These are phyloP conservation scores for Neocucurbitaria cava DNA, from an alignment of 2,329 filamentous ascomycete species.

Conservation along the genomic window DNA sequence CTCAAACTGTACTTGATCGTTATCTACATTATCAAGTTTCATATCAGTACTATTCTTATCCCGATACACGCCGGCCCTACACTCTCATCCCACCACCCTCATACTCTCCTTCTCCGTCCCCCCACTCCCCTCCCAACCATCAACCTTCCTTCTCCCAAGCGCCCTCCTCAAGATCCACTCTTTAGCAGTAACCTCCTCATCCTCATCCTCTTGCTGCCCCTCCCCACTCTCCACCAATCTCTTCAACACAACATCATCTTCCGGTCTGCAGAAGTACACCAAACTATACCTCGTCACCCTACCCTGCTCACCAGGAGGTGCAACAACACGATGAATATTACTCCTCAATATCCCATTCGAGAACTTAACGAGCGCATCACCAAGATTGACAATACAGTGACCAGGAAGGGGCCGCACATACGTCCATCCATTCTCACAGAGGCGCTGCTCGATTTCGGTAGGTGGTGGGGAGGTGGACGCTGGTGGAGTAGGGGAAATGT, in stretches of 20 bases:
- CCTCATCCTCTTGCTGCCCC: conserved; percentile 24
- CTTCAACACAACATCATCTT: conserved; percentile 36
- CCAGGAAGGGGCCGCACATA: conserved; percentile 61
- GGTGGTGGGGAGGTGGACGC: background rate
- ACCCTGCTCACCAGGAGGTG: conserved; percentile 56
- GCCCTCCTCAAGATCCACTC: conserved; percentile 54
- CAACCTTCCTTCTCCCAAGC: conserved; percentile 44
- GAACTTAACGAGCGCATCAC: conserved; percentile 57
- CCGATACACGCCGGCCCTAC: no score
- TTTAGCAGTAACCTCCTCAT: conserved; percentile 48
- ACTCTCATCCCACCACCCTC: conserved; percentile 21
- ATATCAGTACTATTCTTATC: no score
- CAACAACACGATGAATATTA: conserved; percentile 58
- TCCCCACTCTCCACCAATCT: conserved; percentile 37
- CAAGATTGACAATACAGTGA: conserved; percentile 57
- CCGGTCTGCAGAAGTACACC: conserved; percentile 63
- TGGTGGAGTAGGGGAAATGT: conserved; percentile 16
- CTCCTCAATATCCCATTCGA: conserved; percentile 50
- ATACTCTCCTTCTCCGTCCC: conserved; percentile 42
- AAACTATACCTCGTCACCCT: conserved; percentile 55
- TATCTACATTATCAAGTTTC: no score
- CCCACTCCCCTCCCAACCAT: conserved; percentile 39
- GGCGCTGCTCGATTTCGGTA: conserved; percentile 11
- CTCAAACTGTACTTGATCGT: no score
- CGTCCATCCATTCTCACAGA: conserved; percentile 52